These are phyloP conservation scores for Raphanus sativus DNA, from an alignment of 345 rosid species.

Conservation along the genomic window DNA sequence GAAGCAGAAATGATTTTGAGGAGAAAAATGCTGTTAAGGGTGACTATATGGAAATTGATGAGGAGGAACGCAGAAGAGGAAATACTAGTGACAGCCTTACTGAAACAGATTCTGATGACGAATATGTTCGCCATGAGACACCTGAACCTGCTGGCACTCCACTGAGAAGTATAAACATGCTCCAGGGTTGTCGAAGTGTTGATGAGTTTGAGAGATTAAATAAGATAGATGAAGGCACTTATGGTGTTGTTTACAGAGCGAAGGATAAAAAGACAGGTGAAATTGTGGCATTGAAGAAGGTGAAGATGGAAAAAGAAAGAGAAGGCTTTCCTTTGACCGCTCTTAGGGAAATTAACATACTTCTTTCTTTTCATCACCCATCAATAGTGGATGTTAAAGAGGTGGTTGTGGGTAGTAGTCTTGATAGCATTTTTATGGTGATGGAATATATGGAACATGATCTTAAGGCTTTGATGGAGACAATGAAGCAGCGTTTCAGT, in stretches of 20 bases:
- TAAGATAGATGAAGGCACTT: conserved; percentile 98
- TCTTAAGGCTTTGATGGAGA: conserved; percentile 91
- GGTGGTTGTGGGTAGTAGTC: conserved; percentile 93
- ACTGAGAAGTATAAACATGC: conserved; percentile 88
- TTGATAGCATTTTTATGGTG: conserved; percentile 97
- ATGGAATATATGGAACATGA: conserved; percentile 99
- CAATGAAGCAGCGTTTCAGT: conserved; percentile 97
- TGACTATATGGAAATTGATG: conserved; percentile 74
- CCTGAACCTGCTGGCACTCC: conserved; percentile 65
- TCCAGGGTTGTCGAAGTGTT: conserved; percentile 95
- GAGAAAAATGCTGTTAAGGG: conserved; percentile 56
- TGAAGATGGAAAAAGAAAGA: conserved; percentile 99
- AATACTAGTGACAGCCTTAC: conserved; percentile 42
- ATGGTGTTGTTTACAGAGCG: conserved; percentile 98
- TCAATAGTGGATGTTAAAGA: conserved; percentile 97
- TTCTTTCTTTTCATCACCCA: conserved; percentile 94
- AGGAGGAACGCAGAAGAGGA: conserved; percentile 42
- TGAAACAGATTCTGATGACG: conserved; percentile 59
- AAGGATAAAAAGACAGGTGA: conserved; percentile 89
- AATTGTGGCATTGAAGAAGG: conserved; percentile 97
- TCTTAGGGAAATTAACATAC: conserved; percentile 91
- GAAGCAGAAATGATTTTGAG: conserved; percentile 54
- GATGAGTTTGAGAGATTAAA: conserved; percentile 97
- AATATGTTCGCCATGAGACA: conserved; percentile 45
- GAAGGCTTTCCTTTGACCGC: conserved; percentile 99